These are phyloP conservation scores for Hericium erinaceus DNA, from an alignment of 768 basidiomycete genomes.

Conservation along the genomic window DNA sequence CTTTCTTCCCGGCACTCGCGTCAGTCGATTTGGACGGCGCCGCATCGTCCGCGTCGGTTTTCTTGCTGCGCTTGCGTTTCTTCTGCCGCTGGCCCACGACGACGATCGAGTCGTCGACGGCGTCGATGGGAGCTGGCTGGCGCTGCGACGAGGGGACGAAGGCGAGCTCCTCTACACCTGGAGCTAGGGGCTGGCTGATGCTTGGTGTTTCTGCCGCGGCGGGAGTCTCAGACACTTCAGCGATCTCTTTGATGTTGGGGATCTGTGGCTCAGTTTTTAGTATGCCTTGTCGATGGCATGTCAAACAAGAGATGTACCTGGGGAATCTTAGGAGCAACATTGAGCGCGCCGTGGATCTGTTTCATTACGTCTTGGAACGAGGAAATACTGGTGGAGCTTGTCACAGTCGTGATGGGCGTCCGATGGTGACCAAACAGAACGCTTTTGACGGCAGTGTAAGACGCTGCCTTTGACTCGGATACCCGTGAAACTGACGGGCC, in stretches of 20 bases:
- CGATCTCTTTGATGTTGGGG: not conserved
- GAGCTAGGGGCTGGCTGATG: slow-evolving; percentile 1
- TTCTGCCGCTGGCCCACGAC: slow-evolving; percentile 62
- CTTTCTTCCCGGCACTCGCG: slow-evolving; percentile 12
- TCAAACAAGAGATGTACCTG: slow-evolving; percentile 22
- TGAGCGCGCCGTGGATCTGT: slow-evolving; percentile 60
- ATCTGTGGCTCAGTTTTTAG: not conserved
- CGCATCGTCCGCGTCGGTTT: slow-evolving; percentile 13
- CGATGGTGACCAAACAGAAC: not conserved
- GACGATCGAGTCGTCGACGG: slow-evolving; percentile 56
- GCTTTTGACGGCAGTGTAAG: not conserved
- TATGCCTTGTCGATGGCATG: not conserved
- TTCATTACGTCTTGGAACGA: slow-evolving; percentile 45
- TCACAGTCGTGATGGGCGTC: too few species aligned
- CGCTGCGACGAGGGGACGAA: slow-evolving; percentile 67
- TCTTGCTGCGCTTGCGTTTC: slow-evolving; percentile 52
- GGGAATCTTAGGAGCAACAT: slow-evolving; percentile 46
- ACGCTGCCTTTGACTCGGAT: not conserved
- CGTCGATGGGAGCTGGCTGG: slow-evolving; percentile 17
- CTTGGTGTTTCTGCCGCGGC: slow-evolving; percentile 7
- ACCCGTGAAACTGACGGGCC: slow-evolving; percentile 1
- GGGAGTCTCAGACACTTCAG: not conserved
- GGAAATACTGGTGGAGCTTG: not conserved
- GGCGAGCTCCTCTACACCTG: slow-evolving; percentile 56
- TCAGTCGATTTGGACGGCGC: slow-evolving; percentile 7